Evolutionary conservation across 2,329 filamentous ascomycete genomes (phyloP), one percentile per base, ranked within the genome.

Genomic region (Claviceps sp.): DNA sequence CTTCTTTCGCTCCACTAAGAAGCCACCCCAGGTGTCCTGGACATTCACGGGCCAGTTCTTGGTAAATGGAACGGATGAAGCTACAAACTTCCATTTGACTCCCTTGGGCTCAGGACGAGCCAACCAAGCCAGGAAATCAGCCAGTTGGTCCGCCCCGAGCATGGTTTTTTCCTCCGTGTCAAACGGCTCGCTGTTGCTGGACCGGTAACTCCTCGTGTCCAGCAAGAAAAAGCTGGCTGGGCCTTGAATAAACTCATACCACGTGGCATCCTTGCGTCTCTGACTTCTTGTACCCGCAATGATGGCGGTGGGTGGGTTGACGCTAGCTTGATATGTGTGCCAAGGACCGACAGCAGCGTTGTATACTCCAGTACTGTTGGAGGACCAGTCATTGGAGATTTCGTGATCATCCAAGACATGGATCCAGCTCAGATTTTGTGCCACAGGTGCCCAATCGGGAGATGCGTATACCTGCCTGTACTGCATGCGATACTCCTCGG

Each of bases 371-470:
- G 52, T 54, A 14, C 79, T 84, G 63, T 91, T 93, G 18, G 78
- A 75, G 54, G 85, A 54, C 53, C 52, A 97, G 68, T 97, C 93
- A 60, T 98, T 97, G 5, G 79, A 79, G 55, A 98, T 96, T 64
- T 98, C 93, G 62, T 98, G 93, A 64, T 98, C 93, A 63, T 98
- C 93, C 6, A 96, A 78, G 2, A 95, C 90, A 62, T 98, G 93
- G 45, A 97, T 88, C 93, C 93, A 98, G 60, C 90, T 94, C n/a
- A 97, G 72, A 52, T 89, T 83, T 58, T 85, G 76, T 1, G 81
- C 81, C 11, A 87, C 82, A 0, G 81, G 72, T 1, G 79, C 74
- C 93, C 93, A 98, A 57, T 95, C 91, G 0, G 91, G 91, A 2
- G 90, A 95, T 0, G 88, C 85, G 63, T 98, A 98, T n/a, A 96